Percentiles rank a stretch among this genome's conserved stretches.
Evolutionary conservation across 805 yeast species (phyloP).

Genomic region (Hanseniaspora clermontiae): DNA sequence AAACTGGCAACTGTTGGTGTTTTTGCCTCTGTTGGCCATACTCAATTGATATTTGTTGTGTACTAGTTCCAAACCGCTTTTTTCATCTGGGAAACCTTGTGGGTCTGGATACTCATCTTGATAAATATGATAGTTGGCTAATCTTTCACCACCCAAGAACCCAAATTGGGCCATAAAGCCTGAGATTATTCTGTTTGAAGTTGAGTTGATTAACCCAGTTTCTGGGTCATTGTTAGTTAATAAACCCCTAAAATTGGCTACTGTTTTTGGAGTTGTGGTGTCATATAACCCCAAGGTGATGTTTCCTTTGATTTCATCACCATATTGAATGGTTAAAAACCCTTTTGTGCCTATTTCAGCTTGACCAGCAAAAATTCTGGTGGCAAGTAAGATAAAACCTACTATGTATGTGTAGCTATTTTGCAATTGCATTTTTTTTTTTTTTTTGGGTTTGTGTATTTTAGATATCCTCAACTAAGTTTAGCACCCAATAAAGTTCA

Average conservation of each 20-base stretch:
- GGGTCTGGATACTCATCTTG: constrained; percentile 37
- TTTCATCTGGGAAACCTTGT: constrained; percentile 12
- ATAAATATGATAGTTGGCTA: constrained; percentile 57
- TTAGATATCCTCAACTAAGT: no score
- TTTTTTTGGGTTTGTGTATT: no score
- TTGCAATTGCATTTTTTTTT: neutral
- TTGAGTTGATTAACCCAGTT: constrained; percentile 47
- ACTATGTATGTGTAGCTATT: neutral
- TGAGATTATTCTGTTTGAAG: constrained; percentile 63
- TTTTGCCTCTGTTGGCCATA: constrained; percentile 69
- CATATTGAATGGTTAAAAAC: constrained; percentile 43
- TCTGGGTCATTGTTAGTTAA: constrained; percentile 61
- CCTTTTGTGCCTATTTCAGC: constrained; percentile 1
- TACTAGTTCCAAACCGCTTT: constrained; percentile 42
- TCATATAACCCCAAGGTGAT: constrained; percentile 82
- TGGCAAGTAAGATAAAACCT: neutral
- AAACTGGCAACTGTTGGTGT: constrained; percentile 88
- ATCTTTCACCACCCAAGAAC: constrained; percentile 64
- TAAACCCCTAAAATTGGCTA: constrained; percentile 73
- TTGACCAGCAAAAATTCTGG: neutral
- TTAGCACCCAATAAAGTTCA: no score
- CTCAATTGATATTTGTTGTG: constrained; percentile 60
- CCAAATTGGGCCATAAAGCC: constrained; percentile 73
- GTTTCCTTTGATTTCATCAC: constrained; percentile 64
- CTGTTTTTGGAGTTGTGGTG: constrained; percentile 74